Conservation (phyloP, 176 grass and related monocot species). For the Lolium perenne region DNA sequence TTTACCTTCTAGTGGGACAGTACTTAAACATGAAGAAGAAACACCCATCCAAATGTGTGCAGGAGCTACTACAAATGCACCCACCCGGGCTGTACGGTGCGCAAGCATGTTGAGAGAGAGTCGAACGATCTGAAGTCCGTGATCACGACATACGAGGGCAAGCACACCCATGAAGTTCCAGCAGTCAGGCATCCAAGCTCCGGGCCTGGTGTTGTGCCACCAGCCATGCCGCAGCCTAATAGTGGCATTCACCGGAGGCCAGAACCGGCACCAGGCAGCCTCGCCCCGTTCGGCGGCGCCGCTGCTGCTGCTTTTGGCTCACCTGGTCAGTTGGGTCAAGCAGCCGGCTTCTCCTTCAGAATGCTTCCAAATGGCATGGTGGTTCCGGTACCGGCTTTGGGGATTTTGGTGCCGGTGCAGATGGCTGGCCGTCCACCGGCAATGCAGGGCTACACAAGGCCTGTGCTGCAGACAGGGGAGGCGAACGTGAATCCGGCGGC, state of each 20-base stretch:
- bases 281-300: neutral
- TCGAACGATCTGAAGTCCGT: slow-evolving; percentile 90
- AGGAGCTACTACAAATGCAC: slow-evolving; percentile 84
- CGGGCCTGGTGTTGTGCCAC: neutral
- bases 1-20: neutral
- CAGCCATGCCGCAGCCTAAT: neutral
- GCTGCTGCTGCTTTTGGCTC: slow-evolving; percentile 36
- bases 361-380: slow-evolving; percentile 52
- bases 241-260: slow-evolving; percentile 27
- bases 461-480: slow-evolving; percentile 54
- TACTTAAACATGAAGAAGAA: neutral
- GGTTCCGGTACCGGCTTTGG: slow-evolving; percentile 40
- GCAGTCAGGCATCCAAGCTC: slow-evolving; percentile 58
- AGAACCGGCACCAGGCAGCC: slow-evolving; percentile 31
- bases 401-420: slow-evolving; percentile 30
- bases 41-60: neutral
- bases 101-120: slow-evolving; percentile 80
- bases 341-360: slow-evolving; percentile 56
- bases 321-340: slow-evolving; percentile 44
- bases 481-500: slow-evolving; percentile 45
- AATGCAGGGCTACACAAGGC: slow-evolving; percentile 42
- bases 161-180: slow-evolving; percentile 91
- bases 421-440: slow-evolving; percentile 27
- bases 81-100: slow-evolving; percentile 42
- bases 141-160: slow-evolving; percentile 88